phyloP scores from a whole-genome alignment of 177 flowering plant genomes.

The Vitis hybrid region DNA sequence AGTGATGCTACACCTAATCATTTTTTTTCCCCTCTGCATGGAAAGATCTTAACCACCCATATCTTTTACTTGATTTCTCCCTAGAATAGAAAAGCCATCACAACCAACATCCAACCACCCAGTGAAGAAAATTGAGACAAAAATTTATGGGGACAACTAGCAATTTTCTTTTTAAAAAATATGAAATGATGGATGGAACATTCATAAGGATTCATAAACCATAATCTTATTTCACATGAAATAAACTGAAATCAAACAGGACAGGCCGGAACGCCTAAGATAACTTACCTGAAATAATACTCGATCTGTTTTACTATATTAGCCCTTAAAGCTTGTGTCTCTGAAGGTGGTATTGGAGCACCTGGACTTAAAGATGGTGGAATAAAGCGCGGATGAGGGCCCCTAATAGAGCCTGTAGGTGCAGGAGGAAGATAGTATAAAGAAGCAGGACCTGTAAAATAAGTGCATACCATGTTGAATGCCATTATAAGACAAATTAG shows the following conservation, averaged over 20 bases:
- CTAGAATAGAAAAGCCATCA: too few relatives aligned
- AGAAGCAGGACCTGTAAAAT: conserved; percentile 47
- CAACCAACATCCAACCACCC: too few relatives aligned
- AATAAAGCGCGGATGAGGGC: conserved; percentile 46
- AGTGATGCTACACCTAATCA: too few relatives aligned
- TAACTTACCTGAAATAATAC: conserved; percentile 85
- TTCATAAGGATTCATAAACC: neutral
- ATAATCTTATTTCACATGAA: neutral
- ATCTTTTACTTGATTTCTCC: too few relatives aligned
- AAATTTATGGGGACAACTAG: too few relatives aligned
- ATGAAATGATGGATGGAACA: neutral
- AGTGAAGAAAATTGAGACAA: too few relatives aligned
- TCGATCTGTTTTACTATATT: conserved; percentile 73
- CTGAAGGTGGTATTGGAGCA: conserved; percentile 40
- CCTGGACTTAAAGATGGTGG: conserved; percentile 50
- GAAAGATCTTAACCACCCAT: too few relatives aligned
- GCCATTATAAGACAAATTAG: too few relatives aligned
- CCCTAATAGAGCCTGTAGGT: conserved; percentile 62
- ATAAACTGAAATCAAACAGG: neutral
- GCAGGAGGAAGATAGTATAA: conserved; percentile 46
- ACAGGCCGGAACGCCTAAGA: neutral
- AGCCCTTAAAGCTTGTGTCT: conserved; percentile 39
- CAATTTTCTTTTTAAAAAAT: neutral
- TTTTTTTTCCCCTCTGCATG: too few relatives aligned
- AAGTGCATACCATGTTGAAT: conserved; percentile 4